Percentiles rank a stretch among this genome's conserved stretches.
Conservation (phyloP, 371 early-diverging fungal genomes). For the Zopfochytrium polystomum region DNA sequence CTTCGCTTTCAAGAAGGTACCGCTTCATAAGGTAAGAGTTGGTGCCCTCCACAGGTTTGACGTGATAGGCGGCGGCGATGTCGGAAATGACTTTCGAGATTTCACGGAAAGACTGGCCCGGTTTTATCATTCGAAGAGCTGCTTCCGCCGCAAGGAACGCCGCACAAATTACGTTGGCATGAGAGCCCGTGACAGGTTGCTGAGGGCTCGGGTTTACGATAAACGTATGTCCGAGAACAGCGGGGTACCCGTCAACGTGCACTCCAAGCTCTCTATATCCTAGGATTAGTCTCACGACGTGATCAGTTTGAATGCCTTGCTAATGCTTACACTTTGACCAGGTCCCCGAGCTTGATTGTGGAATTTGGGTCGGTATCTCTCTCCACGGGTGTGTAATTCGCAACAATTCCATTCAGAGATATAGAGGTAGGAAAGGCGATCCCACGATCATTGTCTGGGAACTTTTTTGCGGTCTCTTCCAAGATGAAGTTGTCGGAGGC, state of each 20-base stretch:
- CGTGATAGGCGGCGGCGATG: conserved; percentile 30
- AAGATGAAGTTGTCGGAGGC: conserved; percentile 75
- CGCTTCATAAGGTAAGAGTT: conserved; percentile 31
- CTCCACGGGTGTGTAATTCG: conserved; percentile 71
- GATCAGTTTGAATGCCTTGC: conserved; percentile 23
- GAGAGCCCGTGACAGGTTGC: conserved; percentile 66
- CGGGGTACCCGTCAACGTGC: conserved; percentile 82
- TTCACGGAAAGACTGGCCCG: conserved; percentile 19
- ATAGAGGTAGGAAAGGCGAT: conserved; percentile 83
- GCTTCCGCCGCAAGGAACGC: conserved; percentile 56
- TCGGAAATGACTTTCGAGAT: conserved; percentile 22
- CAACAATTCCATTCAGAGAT: conserved; percentile 74
- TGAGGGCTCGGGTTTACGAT: conserved; percentile 58
- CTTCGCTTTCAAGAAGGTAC: conserved; percentile 28
- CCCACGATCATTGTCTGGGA: conserved; percentile 74
- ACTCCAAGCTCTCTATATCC: conserved; percentile 65
- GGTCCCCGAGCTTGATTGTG: conserved; percentile 65
- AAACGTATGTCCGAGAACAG: conserved; percentile 76
- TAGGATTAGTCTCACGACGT: neutral
- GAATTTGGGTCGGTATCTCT: conserved; percentile 56
- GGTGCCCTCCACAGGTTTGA: conserved; percentile 27
- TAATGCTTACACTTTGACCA: conserved; percentile 88
- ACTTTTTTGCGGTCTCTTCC: conserved; percentile 57
- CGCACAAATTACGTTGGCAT: conserved; percentile 74
- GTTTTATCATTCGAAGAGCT: conserved; percentile 27